Conservation (phyloP, 1,284 basidiomycete genomes). For the Sporisorium iseilematis-ciliati region DNA sequence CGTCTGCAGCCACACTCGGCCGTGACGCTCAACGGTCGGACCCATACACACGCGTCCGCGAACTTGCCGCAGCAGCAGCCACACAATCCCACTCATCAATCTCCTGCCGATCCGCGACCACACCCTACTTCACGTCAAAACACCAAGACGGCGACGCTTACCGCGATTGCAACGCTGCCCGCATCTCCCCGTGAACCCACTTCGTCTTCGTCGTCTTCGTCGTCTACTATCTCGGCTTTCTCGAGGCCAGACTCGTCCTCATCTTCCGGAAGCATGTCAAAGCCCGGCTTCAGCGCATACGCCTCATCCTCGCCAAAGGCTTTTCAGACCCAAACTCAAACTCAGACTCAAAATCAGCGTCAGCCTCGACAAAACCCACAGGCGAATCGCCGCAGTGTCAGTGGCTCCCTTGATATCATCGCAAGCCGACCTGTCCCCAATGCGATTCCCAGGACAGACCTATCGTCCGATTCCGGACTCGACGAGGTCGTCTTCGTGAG, state of each 20-base stretch:
- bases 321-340: not conserved
- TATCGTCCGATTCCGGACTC: conserved; percentile 1
- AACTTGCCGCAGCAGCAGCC: conserved; percentile 14
- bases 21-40: conserved; percentile 1
- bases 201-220: not conserved
- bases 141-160: not conserved
- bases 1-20: conserved; percentile 5
- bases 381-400: conserved; percentile 5
- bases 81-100: not conserved
- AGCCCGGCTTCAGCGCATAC: not conserved
- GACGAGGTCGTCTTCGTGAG: not conserved
- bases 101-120: conserved; percentile 12
- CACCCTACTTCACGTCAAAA: not conserved
- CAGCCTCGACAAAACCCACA: not conserved
- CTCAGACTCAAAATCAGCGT: not conserved
- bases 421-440: conserved; percentile 13
- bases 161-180: not conserved
- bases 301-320: not conserved
- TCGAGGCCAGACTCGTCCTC: not conserved
- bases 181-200: not conserved
- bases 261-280: not conserved
- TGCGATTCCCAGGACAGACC: not conserved
- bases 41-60: conserved; percentile 16
- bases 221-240: not conserved
- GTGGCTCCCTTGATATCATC: conserved; percentile 21